Evolutionary conservation across 1,284 basidiomycete genomes (phyloP), one percentile per base, ranked within the genome.

Genomic region (Puccinia brachypodii): DNA sequence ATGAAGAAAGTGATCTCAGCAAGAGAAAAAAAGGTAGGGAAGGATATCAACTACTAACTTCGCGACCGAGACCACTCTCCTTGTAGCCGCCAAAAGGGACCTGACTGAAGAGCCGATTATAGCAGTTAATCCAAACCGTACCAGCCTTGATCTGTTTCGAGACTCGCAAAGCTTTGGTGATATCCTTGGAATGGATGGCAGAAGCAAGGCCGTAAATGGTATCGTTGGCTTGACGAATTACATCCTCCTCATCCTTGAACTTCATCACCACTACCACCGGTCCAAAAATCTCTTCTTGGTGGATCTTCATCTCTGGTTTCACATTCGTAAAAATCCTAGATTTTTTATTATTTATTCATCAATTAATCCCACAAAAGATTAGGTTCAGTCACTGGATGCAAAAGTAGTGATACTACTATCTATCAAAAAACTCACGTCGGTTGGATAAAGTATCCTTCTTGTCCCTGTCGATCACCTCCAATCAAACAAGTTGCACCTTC

Each of bases 31-130:
- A 53, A 66, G 14, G 7, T 11, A 44, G 22, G 25, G 36, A 31
- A 62, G 6, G 25, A 44, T 31, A 69, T 44, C 3, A 44, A 25
- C 0, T 2, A 44, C 78, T 28, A 42, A 81, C 71, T 42, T 81
- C 69, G 33, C 76, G 60, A 19, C 66, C 66, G n/a, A 83, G 83
- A 36, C 84, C 85, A 33, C 82, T 84, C 71, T 85, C 90, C 90
- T 96, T 96, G 90, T 90, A 96, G 42, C 94, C 95, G 83, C 95
- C 94, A 87, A 96, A 96, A 0, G 94, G 92, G 53, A 93, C 88
- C 78, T 89, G 89, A 8, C 90, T 86, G 85, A 92, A 87, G 25
- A 93, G 86, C 85, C 89, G 88, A 87, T 93, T 93, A 84, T 89
- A 89, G 83, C 91, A 92, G 89, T 96, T 95, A 84, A 93, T 87